Conservation (phyloP, 108 stramenopile species). For the Chaetoceros muelleri region DNA sequence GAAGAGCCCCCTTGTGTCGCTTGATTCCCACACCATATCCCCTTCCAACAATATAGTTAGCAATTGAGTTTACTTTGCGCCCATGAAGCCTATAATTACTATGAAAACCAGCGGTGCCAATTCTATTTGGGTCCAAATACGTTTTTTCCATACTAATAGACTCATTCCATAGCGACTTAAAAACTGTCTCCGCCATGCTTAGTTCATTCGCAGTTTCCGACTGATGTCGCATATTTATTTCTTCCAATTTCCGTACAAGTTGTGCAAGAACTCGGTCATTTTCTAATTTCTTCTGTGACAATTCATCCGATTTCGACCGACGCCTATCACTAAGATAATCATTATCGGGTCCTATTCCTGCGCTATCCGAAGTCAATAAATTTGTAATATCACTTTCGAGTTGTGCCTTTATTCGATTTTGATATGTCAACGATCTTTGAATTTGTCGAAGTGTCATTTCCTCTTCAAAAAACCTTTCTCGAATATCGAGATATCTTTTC, state of each 20-base stretch:
- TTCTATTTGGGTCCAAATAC: constrained; percentile 9
- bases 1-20: constrained; percentile 11
- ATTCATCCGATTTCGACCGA: constrained; percentile 4
- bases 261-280: constrained; percentile 31
- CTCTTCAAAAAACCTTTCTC: constrained; percentile 11
- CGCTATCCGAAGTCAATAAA: background rate
- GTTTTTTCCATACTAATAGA: constrained; percentile 5
- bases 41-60: constrained; percentile 12
- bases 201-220: constrained; percentile 2
- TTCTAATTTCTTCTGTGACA: background rate
- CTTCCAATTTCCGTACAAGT: constrained; percentile 16
- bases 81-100: background rate
- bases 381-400: background rate
- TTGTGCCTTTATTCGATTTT: background rate
- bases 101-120: background rate
- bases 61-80: background rate
- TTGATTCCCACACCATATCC: constrained; percentile 3
- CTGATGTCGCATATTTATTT: constrained; percentile 5
- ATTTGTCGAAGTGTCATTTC: constrained; percentile 12
- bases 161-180: constrained; percentile 1
- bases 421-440: constrained; percentile 4
- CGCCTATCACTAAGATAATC: background rate
- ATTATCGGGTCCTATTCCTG: constrained; percentile 3
- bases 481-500: constrained; percentile 8
- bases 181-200: constrained; percentile 12